Percentiles rank a stretch among this genome's conserved stretches.
Evolutionary conservation across 2,329 filamentous ascomycete species (phyloP).

Genomic region (Botrytis fabae): DNA sequence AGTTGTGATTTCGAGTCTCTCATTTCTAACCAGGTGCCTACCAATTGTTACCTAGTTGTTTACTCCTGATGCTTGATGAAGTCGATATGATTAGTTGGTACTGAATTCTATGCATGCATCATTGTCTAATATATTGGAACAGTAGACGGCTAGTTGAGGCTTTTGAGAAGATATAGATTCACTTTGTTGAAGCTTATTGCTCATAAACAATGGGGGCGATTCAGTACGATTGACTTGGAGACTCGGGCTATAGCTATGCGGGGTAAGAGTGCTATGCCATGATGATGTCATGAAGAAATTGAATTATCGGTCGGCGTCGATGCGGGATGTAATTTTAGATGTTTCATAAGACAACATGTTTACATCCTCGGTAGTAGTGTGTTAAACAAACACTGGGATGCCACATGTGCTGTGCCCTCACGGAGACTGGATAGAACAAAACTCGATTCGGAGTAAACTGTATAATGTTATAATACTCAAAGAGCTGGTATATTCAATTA

Average conservation of each 20-base stretch:
- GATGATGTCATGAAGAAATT: neutral
- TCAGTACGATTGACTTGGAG: neutral
- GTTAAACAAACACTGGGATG: neutral
- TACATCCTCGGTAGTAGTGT: neutral
- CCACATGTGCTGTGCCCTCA: no score
- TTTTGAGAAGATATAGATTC: no score
- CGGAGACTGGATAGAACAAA: neutral
- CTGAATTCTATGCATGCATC: neutral
- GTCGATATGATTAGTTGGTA: neutral
- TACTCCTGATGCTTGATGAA: neutral
- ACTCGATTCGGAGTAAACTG: neutral
- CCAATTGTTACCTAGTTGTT: neutral
- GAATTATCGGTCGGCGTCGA: neutral
- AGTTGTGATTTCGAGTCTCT: neutral
- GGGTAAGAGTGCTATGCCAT: neutral
- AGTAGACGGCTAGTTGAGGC: neutral
- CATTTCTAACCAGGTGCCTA: neutral
- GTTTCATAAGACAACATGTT: neutral
- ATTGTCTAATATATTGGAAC: neutral
- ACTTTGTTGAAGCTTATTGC: neutral
- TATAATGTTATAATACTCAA: neutral
- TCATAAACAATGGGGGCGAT: neutral
- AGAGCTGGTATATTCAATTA: conserved; percentile 12
- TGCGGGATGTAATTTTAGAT: neutral
- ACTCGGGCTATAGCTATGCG: neutral